Percentiles rank a stretch among this genome's conserved stretches.
Evolutionary conservation across 2,329 filamentous ascomycete genomes (phyloP).

Genomic region (Metarhizium sp.): DNA sequence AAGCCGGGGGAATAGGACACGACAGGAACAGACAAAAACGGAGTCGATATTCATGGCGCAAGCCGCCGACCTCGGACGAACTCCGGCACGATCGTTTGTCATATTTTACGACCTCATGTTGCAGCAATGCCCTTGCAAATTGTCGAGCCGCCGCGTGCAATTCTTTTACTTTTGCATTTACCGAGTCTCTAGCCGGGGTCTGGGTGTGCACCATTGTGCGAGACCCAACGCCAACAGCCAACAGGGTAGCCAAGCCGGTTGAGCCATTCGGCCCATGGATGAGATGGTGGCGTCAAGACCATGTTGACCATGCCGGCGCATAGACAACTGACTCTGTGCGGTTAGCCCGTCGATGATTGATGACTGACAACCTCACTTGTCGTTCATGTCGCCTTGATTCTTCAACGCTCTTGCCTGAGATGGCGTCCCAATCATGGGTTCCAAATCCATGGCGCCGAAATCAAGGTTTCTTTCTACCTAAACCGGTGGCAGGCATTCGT

Average conservation of each 20-base stretch:
- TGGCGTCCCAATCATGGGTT: not conserved
- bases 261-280: not conserved
- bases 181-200: conserved; percentile 4
- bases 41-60: not conserved
- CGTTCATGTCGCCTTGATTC: too few relatives aligned
- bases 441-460: not conserved
- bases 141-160: not conserved
- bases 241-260: not conserved
- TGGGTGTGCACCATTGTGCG: not conserved
- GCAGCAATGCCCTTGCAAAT: conserved; percentile 1
- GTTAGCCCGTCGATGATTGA: not conserved
- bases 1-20: not conserved
- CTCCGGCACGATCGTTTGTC: conserved; percentile 5
- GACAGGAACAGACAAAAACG: not conserved
- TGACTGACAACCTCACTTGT: not conserved
- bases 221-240: not conserved
- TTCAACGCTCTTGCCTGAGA: not conserved
- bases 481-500: not conserved
- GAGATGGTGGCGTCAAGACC: conserved; percentile 2
- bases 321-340: not conserved
- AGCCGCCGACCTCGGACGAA: conserved; percentile 8
- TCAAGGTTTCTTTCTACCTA: too few relatives aligned
- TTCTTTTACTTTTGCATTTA: conserved; percentile 4
- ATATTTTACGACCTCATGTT: not conserved
- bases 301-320: not conserved